phyloP scores from a whole-genome alignment of 257 asterid species.

The Knoxia roxburghii region DNA sequence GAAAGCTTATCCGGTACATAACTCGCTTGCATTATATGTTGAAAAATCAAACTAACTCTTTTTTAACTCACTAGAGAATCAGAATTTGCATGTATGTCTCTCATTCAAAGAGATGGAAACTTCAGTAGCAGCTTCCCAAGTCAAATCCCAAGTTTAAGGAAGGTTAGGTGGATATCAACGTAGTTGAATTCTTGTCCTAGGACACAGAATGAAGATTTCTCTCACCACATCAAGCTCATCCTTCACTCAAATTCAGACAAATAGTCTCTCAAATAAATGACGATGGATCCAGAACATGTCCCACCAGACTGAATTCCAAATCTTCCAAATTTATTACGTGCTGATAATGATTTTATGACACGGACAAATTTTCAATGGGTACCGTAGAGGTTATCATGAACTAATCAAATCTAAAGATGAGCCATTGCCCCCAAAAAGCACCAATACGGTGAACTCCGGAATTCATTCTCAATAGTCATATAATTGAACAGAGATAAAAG shows the following conservation, averaged over 20 bases:
- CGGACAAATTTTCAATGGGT: not conserved
- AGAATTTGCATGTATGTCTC: not conserved
- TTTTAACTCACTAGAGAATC: not conserved
- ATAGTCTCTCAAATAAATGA: not conserved
- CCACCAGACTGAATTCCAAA: constrained; percentile 2
- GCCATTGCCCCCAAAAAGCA: not conserved
- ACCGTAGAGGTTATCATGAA: not conserved
- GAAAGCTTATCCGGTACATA: not conserved
- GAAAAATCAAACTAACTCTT: not conserved
- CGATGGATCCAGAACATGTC: constrained; percentile 1
- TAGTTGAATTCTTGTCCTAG: constrained; percentile 3
- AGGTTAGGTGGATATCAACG: not conserved
- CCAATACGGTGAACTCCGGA: not conserved
- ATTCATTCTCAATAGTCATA: not conserved
- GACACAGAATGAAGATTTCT: not conserved
- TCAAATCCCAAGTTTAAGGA: not conserved
- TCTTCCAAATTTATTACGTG: not conserved
- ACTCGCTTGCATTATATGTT: not conserved
- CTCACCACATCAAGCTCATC: not conserved
- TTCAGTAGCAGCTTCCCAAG: not conserved
- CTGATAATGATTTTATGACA: not conserved
- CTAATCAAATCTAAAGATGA: not conserved
- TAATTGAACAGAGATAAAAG: constrained; percentile 3
- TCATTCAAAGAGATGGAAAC: not conserved
- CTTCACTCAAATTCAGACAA: not conserved